A percentile compares a stretch with the other conserved stretches of the same genome.
phyloP scores from a whole-genome alignment of 768 basidiomycete species.

The Rhizopogon vesiculosus region DNA sequence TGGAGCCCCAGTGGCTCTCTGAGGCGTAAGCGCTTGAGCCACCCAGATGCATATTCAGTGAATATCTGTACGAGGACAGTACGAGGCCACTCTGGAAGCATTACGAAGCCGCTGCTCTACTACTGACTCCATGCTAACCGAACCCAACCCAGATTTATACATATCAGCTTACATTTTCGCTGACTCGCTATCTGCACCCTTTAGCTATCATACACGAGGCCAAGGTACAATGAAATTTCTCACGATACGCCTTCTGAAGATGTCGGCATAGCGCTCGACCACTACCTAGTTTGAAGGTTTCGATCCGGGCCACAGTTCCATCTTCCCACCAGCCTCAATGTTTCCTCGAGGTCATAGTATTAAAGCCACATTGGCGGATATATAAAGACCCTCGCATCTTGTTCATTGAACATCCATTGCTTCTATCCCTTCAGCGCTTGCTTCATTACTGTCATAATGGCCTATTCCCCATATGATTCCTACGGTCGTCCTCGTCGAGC shows the following conservation, averaged over 20 bases:
- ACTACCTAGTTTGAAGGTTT: conserved; percentile 9
- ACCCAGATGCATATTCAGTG: too few relatives aligned
- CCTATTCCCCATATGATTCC: conserved; percentile 27
- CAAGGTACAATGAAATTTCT: conserved; percentile 2
- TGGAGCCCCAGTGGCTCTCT: background rate
- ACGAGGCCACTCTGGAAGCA: too few relatives aligned
- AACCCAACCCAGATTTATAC: background rate
- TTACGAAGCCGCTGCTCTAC: too few relatives aligned
- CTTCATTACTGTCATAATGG: conserved; percentile 26
- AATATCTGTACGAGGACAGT: too few relatives aligned
- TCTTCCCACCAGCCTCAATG: conserved; percentile 20
- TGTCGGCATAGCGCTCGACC: conserved; percentile 3
- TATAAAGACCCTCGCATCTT: conserved; percentile 19
- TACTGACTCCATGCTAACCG: background rate
- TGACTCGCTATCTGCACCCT: background rate
- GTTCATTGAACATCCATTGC: background rate
- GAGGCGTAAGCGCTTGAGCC: too few relatives aligned
- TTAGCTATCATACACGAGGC: background rate
- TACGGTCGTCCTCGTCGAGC: conserved; percentile 21
- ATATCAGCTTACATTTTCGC: background rate
- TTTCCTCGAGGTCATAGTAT: conserved; percentile 25
- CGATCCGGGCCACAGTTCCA: conserved; percentile 8
- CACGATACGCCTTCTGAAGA: background rate
- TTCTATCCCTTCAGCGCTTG: conserved; percentile 2
- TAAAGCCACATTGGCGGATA: conserved; percentile 4